Conservation (phyloP, 2,329 filamentous ascomycete species). For the Verticillium tricorpus region DNA sequence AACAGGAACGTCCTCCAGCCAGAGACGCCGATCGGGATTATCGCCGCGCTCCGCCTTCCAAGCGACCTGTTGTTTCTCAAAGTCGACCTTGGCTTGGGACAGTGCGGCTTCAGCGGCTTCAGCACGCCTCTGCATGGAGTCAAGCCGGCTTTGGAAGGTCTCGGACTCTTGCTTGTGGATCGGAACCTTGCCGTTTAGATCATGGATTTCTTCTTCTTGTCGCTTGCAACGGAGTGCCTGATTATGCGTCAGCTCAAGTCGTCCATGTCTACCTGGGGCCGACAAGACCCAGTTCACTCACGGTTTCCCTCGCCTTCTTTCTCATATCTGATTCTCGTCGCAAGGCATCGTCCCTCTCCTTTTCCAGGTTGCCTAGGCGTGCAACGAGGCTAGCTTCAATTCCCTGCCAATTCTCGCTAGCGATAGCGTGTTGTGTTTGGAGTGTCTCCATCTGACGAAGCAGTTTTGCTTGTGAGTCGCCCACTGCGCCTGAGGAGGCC, state of each 20-base stretch:
- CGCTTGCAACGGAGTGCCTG: constrained; percentile 61
- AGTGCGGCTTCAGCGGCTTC: constrained; percentile 63
- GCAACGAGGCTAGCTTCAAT: constrained; percentile 84
- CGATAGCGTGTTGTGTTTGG: constrained; percentile 90
- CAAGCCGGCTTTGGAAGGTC: constrained; percentile 53
- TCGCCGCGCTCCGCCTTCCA: constrained; percentile 35
- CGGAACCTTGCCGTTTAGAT: constrained; percentile 58
- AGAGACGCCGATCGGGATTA: constrained; percentile 36
- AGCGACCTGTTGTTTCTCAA: constrained; percentile 44
- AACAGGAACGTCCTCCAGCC: constrained; percentile 46
- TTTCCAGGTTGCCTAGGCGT: constrained; percentile 74
- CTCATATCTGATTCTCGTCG: constrained; percentile 82
- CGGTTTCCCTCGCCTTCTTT: constrained; percentile 82
- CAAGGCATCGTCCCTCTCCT: constrained; percentile 81
- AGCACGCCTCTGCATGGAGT: constrained; percentile 59
- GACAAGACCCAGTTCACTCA: constrained; percentile 37
- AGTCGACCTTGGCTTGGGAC: constrained; percentile 45
- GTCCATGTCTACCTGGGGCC: background rate
- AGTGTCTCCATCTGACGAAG: constrained; percentile 91
- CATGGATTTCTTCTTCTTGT: constrained; percentile 80
- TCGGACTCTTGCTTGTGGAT: constrained; percentile 60
- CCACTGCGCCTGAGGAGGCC: constrained; percentile 73
- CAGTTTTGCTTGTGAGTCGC: constrained; percentile 83
- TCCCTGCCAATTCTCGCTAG: constrained; percentile 95
- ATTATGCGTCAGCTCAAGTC: background rate